Base-by-base conservation (phyloP, 768 basidiomycete genomes). In the Auricularia auricula-judae region DNA sequence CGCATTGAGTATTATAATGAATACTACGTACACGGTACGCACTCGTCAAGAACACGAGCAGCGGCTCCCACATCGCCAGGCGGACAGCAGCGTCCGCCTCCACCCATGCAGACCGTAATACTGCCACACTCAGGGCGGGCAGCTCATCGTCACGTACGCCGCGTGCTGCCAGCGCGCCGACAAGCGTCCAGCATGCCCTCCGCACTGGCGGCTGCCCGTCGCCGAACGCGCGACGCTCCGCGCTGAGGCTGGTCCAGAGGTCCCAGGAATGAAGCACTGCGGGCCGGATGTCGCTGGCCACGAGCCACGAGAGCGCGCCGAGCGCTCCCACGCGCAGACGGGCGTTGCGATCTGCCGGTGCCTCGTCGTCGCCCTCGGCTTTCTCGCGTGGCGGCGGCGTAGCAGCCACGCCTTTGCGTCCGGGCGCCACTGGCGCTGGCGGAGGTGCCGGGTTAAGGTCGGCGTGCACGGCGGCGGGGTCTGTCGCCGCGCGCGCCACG, bases 11-110 rank as follows among this genome's bases (percentile, higher is more conserved):
- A 1, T 42, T 42, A 14, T 42, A 3, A 39, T 8, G 7, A 12
- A 7, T 7, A 12, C 39, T 42, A 42, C 39, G 39, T 42, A 42
- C 39, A 42, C 3, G 39, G 39, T 42, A 42, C 79, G 56, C 68
- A 91, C 93, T 85, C 74, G 82, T 84, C 51, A 96, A 74, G 69
- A 91, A 90, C 11, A 79, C 78, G 8, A 93, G 75, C 61, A 92
- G 70, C 0, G 89, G 87, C 47, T 82, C 81, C 79, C 87, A 88
- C 82, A 93, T 86, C 1, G 74, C 72, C 3, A 76, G 74, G 68
- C 88, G 86, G 2, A 96, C 93, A 3, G 77, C 77, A 1, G 77
- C 67, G 68, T 96, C 93, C 0, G 81, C 77, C 71, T 98, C 94
- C 0, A 83, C 72, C 81, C 85, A 87, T 12, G 81, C 80, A 12